These are phyloP conservation scores for Neurospora sp. DNA, from an alignment of 495 filamentous ascomycete genomes.

Conservation along the genomic window DNA sequence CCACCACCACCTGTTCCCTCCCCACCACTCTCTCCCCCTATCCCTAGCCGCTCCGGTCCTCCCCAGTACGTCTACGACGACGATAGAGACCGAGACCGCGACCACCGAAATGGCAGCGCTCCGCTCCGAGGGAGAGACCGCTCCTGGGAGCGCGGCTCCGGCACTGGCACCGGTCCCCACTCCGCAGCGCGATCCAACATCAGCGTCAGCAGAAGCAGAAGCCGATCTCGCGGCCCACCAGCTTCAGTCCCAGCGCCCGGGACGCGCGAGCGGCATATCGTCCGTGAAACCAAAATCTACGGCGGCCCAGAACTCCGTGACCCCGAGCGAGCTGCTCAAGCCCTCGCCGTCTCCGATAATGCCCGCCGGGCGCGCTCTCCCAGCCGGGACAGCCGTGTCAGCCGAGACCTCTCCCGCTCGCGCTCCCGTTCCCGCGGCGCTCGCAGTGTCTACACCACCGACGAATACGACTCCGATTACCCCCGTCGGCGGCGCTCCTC, in stretches of 20 bases:
- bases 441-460: not conserved
- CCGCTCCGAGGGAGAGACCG: not conserved
- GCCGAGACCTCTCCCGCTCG: not conserved
- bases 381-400: not conserved
- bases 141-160: not conserved
- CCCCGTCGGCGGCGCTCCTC: not conserved
- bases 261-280: not conserved
- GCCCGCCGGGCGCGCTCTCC: not conserved
- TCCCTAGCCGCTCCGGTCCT: not conserved
- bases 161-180: not conserved
- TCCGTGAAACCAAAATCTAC: not conserved
- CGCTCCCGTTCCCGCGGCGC: not conserved
- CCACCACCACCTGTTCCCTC: constrained; percentile 1
- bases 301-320: not conserved
- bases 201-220: not conserved
- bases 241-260: not conserved
- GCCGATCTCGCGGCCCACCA: not conserved
- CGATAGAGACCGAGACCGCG: not conserved
- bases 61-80: not conserved
- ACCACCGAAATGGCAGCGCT: not conserved
- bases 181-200: not conserved
- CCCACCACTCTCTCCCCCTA: not conserved
- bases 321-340: not conserved
- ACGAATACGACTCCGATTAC: not conserved
- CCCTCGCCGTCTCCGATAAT: not conserved